These are phyloP conservation scores for Saxispiralis lemnorum DNA, from an alignment of 495 filamentous ascomycete genomes.

Conservation along the genomic window DNA sequence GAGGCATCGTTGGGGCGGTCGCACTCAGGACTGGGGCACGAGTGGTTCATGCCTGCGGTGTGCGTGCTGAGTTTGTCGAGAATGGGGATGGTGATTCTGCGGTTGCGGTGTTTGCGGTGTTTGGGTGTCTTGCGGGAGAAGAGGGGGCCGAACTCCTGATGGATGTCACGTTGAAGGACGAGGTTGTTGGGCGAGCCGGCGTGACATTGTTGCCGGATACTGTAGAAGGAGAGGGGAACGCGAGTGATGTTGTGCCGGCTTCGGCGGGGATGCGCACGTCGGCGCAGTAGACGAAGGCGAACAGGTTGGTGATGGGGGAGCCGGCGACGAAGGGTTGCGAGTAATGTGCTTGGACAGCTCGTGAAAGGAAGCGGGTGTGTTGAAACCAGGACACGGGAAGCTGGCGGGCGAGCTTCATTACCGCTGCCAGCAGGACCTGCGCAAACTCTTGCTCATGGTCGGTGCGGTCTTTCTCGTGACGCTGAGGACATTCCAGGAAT, in stretches of 20 bases:
- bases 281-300: conserved; percentile 39
- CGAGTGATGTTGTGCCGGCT: conserved; percentile 26
- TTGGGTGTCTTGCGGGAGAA: conserved; percentile 7
- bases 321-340: conserved; percentile 8
- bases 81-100: too few species aligned
- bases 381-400: conserved; percentile 32
- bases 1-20: neutral
- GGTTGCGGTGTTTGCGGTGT: neutral
- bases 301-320: conserved; percentile 22
- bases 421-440: neutral
- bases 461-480: neutral
- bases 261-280: conserved; percentile 31
- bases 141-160: conserved; percentile 29
- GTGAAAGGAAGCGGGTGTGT: conserved; percentile 32
- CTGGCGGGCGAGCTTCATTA: conserved; percentile 22
- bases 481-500: conserved; percentile 6
- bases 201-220: conserved; percentile 38
- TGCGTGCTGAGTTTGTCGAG: neutral
- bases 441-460: conserved; percentile 8
- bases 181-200: conserved; percentile 31
- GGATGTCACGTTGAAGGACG: conserved; percentile 33
- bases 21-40: neutral
- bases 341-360: conserved; percentile 31
- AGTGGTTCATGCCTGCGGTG: neutral
- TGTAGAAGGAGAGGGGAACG: conserved; percentile 39